Percentiles rank a stretch among this genome's conserved stretches.
Evolutionary conservation across 2,329 filamentous ascomycete species (phyloP).

Genomic region (Exophiala sp.): DNA sequence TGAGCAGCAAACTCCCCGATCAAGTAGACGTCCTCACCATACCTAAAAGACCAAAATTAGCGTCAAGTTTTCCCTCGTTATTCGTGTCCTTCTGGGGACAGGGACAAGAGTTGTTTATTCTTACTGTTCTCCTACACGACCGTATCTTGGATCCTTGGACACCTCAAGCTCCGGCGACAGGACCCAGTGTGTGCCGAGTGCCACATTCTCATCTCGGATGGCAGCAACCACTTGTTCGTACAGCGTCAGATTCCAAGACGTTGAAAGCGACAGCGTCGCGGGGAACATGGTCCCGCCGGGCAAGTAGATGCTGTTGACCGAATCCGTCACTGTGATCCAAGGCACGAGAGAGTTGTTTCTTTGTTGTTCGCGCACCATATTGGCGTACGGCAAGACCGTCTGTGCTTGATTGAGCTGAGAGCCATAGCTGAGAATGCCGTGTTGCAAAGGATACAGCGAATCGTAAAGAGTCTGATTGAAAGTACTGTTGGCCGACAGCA

Average conservation of each 20-base stretch:
- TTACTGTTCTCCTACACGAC: conserved; percentile 2
- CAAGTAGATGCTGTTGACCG: conserved; percentile 5
- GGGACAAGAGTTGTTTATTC: neutral
- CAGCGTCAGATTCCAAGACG: conserved; percentile 1
- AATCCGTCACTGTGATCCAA: conserved; percentile 3
- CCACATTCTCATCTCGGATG: conserved; percentile 4
- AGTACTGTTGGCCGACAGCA: neutral
- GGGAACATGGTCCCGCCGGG: conserved; percentile 3
- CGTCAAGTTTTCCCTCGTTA: too few species aligned
- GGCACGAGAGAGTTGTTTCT: neutral
- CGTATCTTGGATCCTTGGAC: conserved; percentile 1
- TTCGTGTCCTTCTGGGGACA: too few species aligned
- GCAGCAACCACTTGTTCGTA: neutral
- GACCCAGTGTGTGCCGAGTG: conserved; percentile 2
- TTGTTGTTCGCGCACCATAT: conserved; percentile 1
- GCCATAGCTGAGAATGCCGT: neutral
- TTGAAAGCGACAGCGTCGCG: neutral
- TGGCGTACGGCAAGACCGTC: conserved; percentile 1
- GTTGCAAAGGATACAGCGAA: too few species aligned
- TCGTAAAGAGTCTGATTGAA: neutral
- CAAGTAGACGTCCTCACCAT: conserved; percentile 4
- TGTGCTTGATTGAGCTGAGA: conserved; percentile 4
- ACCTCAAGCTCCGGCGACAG: conserved; percentile 1
- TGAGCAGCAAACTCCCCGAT: conserved; percentile 5
- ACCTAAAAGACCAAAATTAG: neutral